Conservation (phyloP, 805 yeast genomes). For the Schwanniomyces vanrijiae region DNA sequence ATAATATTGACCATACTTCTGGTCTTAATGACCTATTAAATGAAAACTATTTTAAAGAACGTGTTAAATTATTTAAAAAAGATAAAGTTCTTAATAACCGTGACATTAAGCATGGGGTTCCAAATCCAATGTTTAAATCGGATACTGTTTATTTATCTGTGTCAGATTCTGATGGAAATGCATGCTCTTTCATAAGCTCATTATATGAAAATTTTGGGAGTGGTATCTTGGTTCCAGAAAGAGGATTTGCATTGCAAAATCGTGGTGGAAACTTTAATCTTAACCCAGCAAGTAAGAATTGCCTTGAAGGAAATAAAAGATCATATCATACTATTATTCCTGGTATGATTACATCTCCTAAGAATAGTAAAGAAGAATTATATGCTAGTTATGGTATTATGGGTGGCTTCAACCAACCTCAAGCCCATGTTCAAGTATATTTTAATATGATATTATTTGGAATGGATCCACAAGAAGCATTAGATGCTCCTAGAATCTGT, state of each 20-base stretch:
- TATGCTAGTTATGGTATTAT: slow-evolving; percentile 76
- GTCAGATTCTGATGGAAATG: slow-evolving; percentile 69
- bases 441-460: slow-evolving; percentile 64
- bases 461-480: slow-evolving; percentile 67
- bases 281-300: slow-evolving; percentile 55
- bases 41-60: slow-evolving; percentile 47
- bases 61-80: slow-evolving; percentile 48
- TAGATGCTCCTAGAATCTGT: slow-evolving; percentile 75
- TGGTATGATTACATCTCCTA: slow-evolving; percentile 63
- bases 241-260: slow-evolving; percentile 72
- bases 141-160: slow-evolving; percentile 74
- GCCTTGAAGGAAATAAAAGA: slow-evolving; percentile 66
- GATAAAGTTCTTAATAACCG: slow-evolving; percentile 41
- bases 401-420: slow-evolving; percentile 90
- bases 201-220: slow-evolving; percentile 70
- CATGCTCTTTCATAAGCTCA: slow-evolving; percentile 79
- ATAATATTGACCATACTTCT: slow-evolving; percentile 6
- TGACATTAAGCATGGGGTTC: slow-evolving; percentile 50
- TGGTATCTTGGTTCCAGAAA: slow-evolving; percentile 61
- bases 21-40: slow-evolving; percentile 46
- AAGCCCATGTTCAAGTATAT: slow-evolving; percentile 78
- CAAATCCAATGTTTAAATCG: slow-evolving; percentile 57
- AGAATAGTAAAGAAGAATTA: slow-evolving; percentile 29
- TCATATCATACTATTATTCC: slow-evolving; percentile 86
- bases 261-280: slow-evolving; percentile 76